Conservation (phyloP, 2,329 filamentous ascomycete species). For the Fusarium staphyleae region DNA sequence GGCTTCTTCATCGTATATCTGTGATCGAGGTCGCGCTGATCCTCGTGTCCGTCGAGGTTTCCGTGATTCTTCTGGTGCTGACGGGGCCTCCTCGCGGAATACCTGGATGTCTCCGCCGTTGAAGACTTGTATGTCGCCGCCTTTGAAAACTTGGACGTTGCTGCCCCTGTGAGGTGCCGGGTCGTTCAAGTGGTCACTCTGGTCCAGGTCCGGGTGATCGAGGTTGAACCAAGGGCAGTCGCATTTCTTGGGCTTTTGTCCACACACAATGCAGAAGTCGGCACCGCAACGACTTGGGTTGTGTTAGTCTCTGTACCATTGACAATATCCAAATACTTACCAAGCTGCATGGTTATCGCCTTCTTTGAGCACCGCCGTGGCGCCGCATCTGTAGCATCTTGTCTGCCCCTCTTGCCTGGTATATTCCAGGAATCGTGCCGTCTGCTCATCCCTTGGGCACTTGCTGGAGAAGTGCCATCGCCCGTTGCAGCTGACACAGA, state of each 20-base stretch:
- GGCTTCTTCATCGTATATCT: conserved; percentile 56
- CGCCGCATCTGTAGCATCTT: conserved; percentile 75
- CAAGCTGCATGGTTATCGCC: conserved; percentile 91
- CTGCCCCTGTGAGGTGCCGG: conserved; percentile 35
- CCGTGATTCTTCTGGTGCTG: conserved; percentile 43
- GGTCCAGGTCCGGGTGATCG: conserved; percentile 61
- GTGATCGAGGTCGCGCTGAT: conserved; percentile 37
- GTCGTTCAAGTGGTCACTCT: conserved; percentile 60
- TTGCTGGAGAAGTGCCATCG: conserved; percentile 74
- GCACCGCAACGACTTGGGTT: conserved; percentile 72
- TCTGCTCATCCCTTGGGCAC: conserved; percentile 76
- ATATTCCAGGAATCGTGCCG: conserved; percentile 66
- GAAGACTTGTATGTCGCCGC: conserved; percentile 19
- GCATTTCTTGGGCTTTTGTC: conserved; percentile 81
- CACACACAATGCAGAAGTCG: conserved; percentile 89
- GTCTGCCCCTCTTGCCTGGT: conserved; percentile 76
- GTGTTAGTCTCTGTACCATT: conserved; percentile 19
- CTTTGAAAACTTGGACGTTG: neutral
- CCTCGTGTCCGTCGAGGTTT: conserved; percentile 31
- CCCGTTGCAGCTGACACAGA: conserved; percentile 76
- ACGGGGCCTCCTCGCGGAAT: conserved; percentile 26
- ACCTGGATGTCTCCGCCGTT: conserved; percentile 37
- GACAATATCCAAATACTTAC: conserved; percentile 53
- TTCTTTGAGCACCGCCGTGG: conserved; percentile 79
- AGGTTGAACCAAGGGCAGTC: conserved; percentile 83